Evolutionary conservation across 768 basidiomycete species (phyloP).

Genomic region (Boletus reticulatus): DNA sequence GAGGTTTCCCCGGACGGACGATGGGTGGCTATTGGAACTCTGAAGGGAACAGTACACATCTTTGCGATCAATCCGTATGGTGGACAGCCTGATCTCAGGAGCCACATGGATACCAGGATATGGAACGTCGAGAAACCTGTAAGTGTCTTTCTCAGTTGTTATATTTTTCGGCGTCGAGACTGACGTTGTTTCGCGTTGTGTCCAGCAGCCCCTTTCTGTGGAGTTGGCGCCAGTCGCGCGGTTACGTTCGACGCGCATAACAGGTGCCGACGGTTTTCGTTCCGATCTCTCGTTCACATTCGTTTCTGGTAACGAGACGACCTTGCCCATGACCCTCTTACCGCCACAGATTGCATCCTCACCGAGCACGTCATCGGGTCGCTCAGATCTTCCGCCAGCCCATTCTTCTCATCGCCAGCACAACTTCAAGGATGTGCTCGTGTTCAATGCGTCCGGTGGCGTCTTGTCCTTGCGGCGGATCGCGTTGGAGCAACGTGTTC

Average conservation of each 20-base stretch:
- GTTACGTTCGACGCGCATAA: no score
- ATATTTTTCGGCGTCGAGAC: neutral
- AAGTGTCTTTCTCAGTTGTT: conserved; percentile 17
- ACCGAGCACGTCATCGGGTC: conserved; percentile 27
- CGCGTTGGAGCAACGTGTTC: conserved; percentile 38
- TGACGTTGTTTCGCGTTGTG: neutral
- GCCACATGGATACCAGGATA: conserved; percentile 60
- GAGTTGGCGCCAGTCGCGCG: conserved; percentile 56
- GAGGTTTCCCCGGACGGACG: conserved; percentile 47
- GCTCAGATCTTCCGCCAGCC: conserved; percentile 27
- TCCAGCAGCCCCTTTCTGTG: conserved; percentile 50
- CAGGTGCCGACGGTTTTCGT: conserved; percentile 26
- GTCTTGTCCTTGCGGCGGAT: conserved; percentile 56
- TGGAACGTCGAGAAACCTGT: conserved; percentile 50
- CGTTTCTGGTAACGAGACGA: conserved; percentile 33
- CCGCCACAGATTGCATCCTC: conserved; percentile 24
- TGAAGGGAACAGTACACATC: conserved; percentile 64
- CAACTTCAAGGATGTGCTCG: conserved; percentile 63
- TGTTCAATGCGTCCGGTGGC: conserved; percentile 63
- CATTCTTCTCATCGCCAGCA: conserved; percentile 34
- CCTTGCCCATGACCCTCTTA: conserved; percentile 41
- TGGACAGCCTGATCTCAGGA: conserved; percentile 58
- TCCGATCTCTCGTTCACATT: conserved; percentile 59
- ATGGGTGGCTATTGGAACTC: conserved; percentile 69
- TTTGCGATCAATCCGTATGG: conserved; percentile 79